Conservation (phyloP, 768 basidiomycete species). For the Rubroboletus pulcherrimus region DNA sequence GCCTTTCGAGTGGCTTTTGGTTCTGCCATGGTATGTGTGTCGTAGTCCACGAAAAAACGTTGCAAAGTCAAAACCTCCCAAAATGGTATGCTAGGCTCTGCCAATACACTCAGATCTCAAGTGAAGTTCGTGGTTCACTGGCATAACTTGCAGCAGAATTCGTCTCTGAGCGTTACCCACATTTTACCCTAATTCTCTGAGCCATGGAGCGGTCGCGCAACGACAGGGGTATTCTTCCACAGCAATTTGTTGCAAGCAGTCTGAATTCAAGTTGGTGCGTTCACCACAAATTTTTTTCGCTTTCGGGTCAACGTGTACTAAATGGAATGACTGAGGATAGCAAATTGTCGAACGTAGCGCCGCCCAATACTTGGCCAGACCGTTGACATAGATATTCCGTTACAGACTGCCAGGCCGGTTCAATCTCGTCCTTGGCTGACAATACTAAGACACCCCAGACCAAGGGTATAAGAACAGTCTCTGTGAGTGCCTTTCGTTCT, state of each 20-base stretch:
- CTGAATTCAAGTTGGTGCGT: background rate
- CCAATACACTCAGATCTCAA: no score
- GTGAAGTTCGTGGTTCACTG: background rate
- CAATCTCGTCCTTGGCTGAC: constrained; percentile 17
- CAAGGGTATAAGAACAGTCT: constrained; percentile 19
- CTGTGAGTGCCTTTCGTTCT: constrained; percentile 19
- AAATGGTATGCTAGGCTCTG: background rate
- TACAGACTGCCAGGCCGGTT: constrained; percentile 10
- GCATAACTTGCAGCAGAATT: background rate
- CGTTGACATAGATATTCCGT: background rate
- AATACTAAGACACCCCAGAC: constrained; percentile 12
- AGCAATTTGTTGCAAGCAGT: background rate
- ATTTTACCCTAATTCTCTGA: background rate
- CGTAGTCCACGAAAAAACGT: background rate
- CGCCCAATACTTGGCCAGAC: background rate
- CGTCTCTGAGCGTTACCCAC: background rate
- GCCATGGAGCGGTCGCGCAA: background rate
- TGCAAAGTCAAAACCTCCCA: background rate
- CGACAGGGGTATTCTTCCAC: background rate
- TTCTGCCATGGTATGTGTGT: constrained; percentile 14
- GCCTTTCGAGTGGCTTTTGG: constrained; percentile 15
- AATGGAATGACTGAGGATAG: background rate
- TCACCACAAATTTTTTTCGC: background rate
- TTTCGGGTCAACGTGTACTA: background rate
- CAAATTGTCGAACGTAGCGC: no score